Evolutionary conservation across 768 basidiomycete species (phyloP).

Genomic region (Cyclocybe aegerita): DNA sequence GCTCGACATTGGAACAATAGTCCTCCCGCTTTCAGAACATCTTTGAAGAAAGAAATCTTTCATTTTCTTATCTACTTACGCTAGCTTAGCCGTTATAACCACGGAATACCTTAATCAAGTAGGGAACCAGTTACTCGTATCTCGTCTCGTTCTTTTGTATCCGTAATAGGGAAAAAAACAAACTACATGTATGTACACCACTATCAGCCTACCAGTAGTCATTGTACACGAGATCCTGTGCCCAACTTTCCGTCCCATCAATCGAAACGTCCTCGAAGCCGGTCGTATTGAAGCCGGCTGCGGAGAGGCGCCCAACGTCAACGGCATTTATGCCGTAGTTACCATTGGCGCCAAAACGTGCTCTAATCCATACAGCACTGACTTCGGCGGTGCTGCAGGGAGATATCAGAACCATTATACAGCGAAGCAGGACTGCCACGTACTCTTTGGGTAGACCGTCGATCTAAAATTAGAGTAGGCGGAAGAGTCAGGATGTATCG

Average conservation of each 20-base stretch:
- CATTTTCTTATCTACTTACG: not conserved
- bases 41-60: conserved; percentile 4
- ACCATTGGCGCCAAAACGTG: conserved; percentile 3
- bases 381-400: conserved; percentile 10
- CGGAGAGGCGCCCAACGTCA: not conserved
- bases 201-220: conserved; percentile 15
- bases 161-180: not conserved
- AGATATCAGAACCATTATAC: not conserved
- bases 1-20: not conserved
- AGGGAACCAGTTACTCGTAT: not conserved
- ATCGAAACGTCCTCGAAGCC: not conserved
- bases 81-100: too few relatives aligned
- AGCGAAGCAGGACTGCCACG: not conserved
- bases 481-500: not conserved
- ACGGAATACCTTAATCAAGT: too few relatives aligned
- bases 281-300: not conserved
- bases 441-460: conserved; percentile 16
- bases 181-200: not conserved
- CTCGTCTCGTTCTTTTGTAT: not conserved
- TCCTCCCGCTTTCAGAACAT: not conserved
- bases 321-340: conserved; percentile 6
- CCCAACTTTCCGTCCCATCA: conserved; percentile 12
- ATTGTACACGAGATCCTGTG: conserved; percentile 12
- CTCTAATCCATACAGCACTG: conserved; percentile 10
- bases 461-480: conserved; percentile 12